These are phyloP conservation scores for Elaeis guineensis DNA, from an alignment of 176 grass and related monocot species.

Conservation along the genomic window DNA sequence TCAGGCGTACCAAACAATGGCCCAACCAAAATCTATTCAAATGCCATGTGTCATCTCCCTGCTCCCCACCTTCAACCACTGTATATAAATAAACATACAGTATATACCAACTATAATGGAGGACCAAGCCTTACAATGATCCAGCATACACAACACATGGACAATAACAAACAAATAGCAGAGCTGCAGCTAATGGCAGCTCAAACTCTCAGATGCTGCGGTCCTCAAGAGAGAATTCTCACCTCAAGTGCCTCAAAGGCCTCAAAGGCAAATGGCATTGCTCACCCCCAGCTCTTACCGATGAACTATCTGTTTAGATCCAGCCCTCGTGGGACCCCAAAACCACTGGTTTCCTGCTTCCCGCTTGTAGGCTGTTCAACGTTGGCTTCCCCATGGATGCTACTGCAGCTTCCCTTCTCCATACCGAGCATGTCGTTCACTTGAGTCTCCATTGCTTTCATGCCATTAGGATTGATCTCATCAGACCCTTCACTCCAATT, in stretches of 20 bases:
- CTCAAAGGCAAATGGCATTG: conserved; percentile 8
- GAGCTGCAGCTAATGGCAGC: no score
- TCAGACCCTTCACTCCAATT: conserved; percentile 8
- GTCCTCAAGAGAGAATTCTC: no score
- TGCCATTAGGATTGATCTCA: neutral
- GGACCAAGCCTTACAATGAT: conserved; percentile 1
- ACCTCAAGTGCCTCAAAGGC: no score
- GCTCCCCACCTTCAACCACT: neutral
- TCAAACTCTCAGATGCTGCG: no score
- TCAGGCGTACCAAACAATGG: no score
- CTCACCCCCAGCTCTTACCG: conserved; percentile 17
- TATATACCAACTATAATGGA: conserved; percentile 3
- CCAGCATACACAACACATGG: no score
- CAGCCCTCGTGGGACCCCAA: conserved; percentile 31
- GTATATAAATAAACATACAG: neutral
- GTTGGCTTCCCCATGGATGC: conserved; percentile 16
- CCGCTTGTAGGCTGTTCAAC: conserved; percentile 20
- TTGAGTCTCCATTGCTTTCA: neutral
- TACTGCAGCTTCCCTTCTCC: neutral
- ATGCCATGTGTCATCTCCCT: neutral
- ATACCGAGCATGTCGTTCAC: neutral
- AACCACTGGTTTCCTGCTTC: conserved; percentile 23
- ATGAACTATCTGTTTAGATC: conserved; percentile 69
- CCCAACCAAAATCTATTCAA: neutral
- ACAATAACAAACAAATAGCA: no score